These are phyloP conservation scores for Candida parachauliodes DNA, from an alignment of 805 yeast species.

Conservation along the genomic window DNA sequence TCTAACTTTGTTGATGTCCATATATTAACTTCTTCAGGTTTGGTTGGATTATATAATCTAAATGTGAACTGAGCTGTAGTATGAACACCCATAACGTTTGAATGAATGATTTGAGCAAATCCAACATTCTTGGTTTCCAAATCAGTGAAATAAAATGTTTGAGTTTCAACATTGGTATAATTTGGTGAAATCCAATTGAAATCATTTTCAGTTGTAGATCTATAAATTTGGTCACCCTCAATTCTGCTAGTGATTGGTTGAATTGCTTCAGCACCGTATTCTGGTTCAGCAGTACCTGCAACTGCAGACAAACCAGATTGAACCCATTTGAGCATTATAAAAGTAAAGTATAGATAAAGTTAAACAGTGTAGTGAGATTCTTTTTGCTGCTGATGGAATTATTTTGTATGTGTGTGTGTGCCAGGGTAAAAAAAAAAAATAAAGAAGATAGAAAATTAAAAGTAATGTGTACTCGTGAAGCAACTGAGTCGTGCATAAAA, in stretches of 20 bases:
- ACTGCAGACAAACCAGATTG: conserved; percentile 88
- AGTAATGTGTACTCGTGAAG: too few species aligned
- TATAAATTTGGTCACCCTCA: conserved; percentile 34
- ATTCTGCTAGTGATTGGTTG: conserved; percentile 73
- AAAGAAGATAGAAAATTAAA: too few species aligned
- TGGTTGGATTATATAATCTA: conserved; percentile 58
- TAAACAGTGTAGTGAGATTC: not conserved
- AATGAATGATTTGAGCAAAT: conserved; percentile 92
- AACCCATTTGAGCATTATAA: conserved; percentile 72
- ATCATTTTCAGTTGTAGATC: conserved; percentile 61
- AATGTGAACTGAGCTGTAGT: conserved; percentile 93
- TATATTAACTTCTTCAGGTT: conserved; percentile 46
- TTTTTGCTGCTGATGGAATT: not conserved
- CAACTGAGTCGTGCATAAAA: too few species aligned
- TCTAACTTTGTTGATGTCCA: conserved; percentile 94
- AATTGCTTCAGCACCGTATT: conserved; percentile 89
- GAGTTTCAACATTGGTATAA: conserved; percentile 92
- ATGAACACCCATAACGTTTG: conserved; percentile 83
- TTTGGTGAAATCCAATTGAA: conserved; percentile 71
- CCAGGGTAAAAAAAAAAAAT: too few species aligned
- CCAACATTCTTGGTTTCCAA: conserved; percentile 64
- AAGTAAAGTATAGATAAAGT: not conserved
- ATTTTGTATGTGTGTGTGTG: not conserved
- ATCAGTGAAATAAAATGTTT: conserved; percentile 80
- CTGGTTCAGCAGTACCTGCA: conserved; percentile 97